These are phyloP conservation scores for Basidiobolus meristosporus DNA, from an alignment of 371 early-diverging fungal genomes.

Conservation along the genomic window DNA sequence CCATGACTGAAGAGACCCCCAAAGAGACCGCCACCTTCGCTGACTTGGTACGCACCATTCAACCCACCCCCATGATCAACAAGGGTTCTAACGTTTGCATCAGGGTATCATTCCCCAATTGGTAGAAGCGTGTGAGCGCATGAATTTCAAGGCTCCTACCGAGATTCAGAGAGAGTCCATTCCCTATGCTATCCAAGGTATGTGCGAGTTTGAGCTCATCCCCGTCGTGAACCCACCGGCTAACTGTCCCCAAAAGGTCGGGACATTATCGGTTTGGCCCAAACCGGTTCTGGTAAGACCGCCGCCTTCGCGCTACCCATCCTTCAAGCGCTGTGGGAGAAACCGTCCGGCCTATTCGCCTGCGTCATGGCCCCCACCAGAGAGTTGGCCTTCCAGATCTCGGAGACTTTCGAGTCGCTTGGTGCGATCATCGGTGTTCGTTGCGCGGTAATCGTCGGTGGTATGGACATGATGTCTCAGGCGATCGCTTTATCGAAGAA, in stretches of 20 bases:
- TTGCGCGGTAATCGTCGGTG: constrained; percentile 89
- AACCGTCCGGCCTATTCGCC: constrained; percentile 79
- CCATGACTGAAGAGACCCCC: not conserved
- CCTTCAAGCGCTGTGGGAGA: constrained; percentile 75
- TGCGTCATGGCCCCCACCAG: constrained; percentile 97
- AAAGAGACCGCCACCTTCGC: constrained; percentile 1
- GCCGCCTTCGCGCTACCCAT: constrained; percentile 95
- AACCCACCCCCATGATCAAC: not conserved
- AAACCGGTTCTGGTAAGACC: constrained; percentile 97
- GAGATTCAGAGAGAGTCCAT: constrained; percentile 84
- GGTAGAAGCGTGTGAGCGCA: constrained; percentile 70
- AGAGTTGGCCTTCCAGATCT: constrained; percentile 89
- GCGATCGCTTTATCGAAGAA: constrained; percentile 82
- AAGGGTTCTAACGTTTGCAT: not conserved
- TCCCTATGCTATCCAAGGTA: constrained; percentile 68
- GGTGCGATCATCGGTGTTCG: constrained; percentile 88
- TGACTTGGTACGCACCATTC: constrained; percentile 4
- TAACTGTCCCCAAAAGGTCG: constrained; percentile 20
- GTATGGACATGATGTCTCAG: constrained; percentile 93
- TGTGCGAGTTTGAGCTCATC: not conserved
- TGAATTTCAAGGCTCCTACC: constrained; percentile 81
- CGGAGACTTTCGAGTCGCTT: constrained; percentile 82
- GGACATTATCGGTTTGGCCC: constrained; percentile 92
- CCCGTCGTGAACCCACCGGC: not conserved
- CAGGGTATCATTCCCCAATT: constrained; percentile 70